Base-by-base conservation (phyloP, 352 stramenopile genomes). In the Thalassiosira allenii region DNA sequence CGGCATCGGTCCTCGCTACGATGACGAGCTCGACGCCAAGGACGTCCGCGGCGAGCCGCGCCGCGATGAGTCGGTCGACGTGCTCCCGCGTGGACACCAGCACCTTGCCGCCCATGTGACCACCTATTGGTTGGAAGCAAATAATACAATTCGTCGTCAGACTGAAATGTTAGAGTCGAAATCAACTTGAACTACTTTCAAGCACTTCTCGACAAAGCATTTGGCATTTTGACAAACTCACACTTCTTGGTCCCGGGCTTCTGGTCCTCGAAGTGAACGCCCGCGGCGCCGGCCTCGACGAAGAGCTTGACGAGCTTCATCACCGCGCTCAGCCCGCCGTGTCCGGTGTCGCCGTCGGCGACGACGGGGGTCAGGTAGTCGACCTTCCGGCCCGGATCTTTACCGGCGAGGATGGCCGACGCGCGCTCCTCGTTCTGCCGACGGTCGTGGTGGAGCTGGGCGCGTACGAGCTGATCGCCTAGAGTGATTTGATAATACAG, bases 271-370 rank as follows among this genome's bases (percentile, higher is more conserved):
- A 99, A 96, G 92, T 99, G 97, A 64, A 99, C 97, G 61, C 96
- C 97, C 3, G 97, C 95, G n/a, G 97, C 97, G 20, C 97, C 97
- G 62, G 96, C 95, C 83, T 99, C 97, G 61, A 99, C 96, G 87
- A 99, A 98, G 84, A 99, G 96, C 90, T 99, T 99, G 40, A 96
- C 98, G 25, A 99, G 85, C 89, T 99, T 99, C 97, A 99, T 99
- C 40, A 98, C 96, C 5, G 97, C 97, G 12, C 95, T 98, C 3
- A 99, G 85, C 29, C 97, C 97, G 54, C 88, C 88, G 62, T 93
- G 88, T 59, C 97, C 97, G 44, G 97, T 99, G 83, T 99, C 97
- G 12, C 96, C 97, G 83, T 99, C 97, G 20, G 97, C 97, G 40
- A 99, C 94, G 74, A 99, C 98, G 2, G 97, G 97, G 25, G 93